Conservation (phyloP, 2,329 filamentous ascomycete species). For the Calonectria montana region DNA sequence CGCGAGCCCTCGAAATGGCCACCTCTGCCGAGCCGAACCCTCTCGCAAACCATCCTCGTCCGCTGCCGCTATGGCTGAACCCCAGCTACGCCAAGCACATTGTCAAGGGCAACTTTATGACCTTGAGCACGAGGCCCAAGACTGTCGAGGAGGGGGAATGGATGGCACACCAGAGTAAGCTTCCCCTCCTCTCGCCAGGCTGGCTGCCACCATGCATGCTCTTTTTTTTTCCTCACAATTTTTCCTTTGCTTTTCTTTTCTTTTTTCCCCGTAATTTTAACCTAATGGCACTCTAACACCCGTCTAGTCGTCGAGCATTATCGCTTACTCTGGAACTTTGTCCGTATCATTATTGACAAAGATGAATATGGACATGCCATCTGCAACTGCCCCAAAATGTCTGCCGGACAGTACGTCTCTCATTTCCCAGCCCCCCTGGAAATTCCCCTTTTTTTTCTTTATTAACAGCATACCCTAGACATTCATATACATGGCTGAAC, state of each 20-base stretch:
- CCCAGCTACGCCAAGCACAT: constrained; percentile 84
- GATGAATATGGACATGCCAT: constrained; percentile 82
- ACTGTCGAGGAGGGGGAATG: constrained; percentile 95
- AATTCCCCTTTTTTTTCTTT: constrained; percentile 22
- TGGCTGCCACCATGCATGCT: neutral
- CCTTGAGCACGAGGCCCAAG: constrained; percentile 89
- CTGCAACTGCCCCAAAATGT: constrained; percentile 97
- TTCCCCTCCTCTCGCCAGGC: neutral
- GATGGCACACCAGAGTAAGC: constrained; percentile 89
- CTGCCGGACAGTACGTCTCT: constrained; percentile 82
- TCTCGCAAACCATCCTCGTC: constrained; percentile 59
- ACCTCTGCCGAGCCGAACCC: constrained; percentile 5
- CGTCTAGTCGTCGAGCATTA: constrained; percentile 88
- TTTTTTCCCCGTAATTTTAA: constrained; percentile 12
- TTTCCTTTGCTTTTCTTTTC: neutral
- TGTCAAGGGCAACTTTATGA: constrained; percentile 98
- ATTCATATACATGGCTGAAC: constrained; percentile 87
- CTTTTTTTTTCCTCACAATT: neutral
- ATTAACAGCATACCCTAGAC: constrained; percentile 65
- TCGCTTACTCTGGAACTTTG: constrained; percentile 87
- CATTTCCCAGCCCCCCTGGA: neutral
- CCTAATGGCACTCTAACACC: neutral
- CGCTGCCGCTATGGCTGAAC: constrained; percentile 70
- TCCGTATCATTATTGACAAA: constrained; percentile 86
- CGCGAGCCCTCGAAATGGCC: constrained; percentile 7